phyloP scores from a whole-genome alignment of 2,329 filamentous ascomycete species.

The Zalaria sp. region DNA sequence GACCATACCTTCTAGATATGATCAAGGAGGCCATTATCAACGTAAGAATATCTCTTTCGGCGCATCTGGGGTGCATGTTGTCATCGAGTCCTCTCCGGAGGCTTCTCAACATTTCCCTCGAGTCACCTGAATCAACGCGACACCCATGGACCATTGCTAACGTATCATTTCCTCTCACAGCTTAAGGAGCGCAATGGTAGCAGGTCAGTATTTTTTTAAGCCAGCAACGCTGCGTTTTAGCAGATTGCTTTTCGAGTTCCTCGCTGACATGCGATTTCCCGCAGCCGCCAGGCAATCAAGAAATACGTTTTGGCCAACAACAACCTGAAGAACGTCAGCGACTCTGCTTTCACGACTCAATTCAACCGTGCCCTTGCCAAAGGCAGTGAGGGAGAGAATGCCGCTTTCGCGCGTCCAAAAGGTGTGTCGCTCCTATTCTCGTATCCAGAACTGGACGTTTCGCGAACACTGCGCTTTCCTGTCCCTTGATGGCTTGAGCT shows the following conservation, averaged over 20 bases:
- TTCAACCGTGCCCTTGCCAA: conserved; percentile 76
- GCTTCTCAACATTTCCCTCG: background rate
- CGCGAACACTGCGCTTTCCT: too few species aligned
- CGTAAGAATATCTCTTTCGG: conserved; percentile 44
- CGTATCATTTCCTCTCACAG: conserved; percentile 33
- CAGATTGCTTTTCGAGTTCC: conserved; percentile 7
- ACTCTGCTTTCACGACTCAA: conserved; percentile 51
- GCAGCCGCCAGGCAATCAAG: conserved; percentile 58
- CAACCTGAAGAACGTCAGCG: conserved; percentile 40
- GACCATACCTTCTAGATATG: conserved; percentile 46
- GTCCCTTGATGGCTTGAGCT: background rate
- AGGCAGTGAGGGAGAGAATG: conserved; percentile 60
- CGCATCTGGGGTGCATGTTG: conserved; percentile 27
- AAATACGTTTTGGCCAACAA: conserved; percentile 64
- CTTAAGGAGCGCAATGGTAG: conserved; percentile 58
- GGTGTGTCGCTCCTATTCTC: conserved; percentile 39
- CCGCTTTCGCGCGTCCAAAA: conserved; percentile 80
- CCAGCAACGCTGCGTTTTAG: too few species aligned
- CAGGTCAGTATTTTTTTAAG: conserved; percentile 40
- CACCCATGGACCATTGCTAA: conserved; percentile 28
- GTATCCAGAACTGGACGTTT: too few species aligned
- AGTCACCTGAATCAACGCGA: conserved; percentile 1
- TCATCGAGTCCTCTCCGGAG: background rate
- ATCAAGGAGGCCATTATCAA: conserved; percentile 58
- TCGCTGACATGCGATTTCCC: conserved; percentile 19